Conservation (phyloP, 495 filamentous ascomycete genomes). For the Lasiosphaeria miniovina region DNA sequence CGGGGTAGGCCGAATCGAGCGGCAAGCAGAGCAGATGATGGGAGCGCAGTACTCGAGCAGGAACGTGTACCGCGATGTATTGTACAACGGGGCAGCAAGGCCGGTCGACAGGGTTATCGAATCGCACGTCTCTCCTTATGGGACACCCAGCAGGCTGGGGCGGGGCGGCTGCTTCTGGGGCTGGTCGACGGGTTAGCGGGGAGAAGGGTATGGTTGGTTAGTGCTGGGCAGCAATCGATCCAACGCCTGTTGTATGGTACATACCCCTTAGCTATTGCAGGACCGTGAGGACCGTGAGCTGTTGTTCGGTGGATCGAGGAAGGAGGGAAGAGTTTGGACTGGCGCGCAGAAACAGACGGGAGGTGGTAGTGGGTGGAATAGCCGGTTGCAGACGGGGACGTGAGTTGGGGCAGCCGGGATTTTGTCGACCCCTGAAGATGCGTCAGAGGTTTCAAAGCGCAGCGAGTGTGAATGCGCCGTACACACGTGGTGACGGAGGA, state of each 20-base stretch:
- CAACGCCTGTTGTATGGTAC: not conserved
- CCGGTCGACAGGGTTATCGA: conserved; percentile 18
- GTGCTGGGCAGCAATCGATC: not conserved
- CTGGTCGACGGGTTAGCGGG: not conserved
- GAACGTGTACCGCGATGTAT: not conserved
- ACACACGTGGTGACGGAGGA: not conserved
- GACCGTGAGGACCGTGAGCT: not conserved
- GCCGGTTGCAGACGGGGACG: conserved; percentile 10
- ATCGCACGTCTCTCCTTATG: conserved; percentile 6
- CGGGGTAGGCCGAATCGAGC: conserved; percentile 17
- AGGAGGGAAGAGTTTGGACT: not conserved
- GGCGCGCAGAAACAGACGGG: conserved; percentile 3
- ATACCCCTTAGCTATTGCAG: conserved; percentile 3
- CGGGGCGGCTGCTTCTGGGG: not conserved
- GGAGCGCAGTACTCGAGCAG: not conserved
- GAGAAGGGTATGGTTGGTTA: not conserved
- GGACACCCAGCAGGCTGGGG: not conserved
- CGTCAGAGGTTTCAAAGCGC: conserved; percentile 36
- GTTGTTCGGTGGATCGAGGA: not conserved
- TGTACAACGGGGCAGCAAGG: conserved; percentile 15
- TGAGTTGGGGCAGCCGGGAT: conserved; percentile 13
- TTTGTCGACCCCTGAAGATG: conserved; percentile 25
- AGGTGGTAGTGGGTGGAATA: conserved; percentile 7
- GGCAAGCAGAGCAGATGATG: conserved; percentile 30
- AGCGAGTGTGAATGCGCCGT: conserved; percentile 27